Evolutionary conservation across 2,329 filamentous ascomycete genomes (phyloP).

Genomic region (Bisporella sp.): DNA sequence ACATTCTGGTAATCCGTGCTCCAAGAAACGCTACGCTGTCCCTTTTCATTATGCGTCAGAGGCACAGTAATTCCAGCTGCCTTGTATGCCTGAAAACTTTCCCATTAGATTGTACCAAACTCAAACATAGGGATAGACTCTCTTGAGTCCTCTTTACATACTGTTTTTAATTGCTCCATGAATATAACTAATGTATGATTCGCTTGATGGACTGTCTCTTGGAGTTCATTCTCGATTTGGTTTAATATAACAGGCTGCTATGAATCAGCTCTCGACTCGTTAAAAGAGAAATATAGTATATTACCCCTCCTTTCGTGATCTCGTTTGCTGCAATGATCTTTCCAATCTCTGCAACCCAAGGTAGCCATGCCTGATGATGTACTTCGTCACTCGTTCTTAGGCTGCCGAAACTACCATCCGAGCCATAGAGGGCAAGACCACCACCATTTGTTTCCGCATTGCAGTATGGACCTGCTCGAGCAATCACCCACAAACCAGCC

Average conservation of each 20-base stretch:
- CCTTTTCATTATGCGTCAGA: conserved; percentile 43
- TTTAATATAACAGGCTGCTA: conserved; percentile 39
- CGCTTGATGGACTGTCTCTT: conserved; percentile 32
- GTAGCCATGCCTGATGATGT: conserved; percentile 39
- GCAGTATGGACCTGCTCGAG: conserved; percentile 42
- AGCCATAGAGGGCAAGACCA: conserved; percentile 38
- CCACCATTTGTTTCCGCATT: conserved; percentile 45
- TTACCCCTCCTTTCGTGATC: conserved; percentile 40
- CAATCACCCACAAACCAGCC: conserved; percentile 44
- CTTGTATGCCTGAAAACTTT: background rate
- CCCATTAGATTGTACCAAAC: no score
- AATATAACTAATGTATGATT: conserved; percentile 38
- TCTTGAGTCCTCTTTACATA: conserved; percentile 29
- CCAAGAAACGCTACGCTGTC: conserved; percentile 41
- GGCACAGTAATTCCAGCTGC: conserved; percentile 41
- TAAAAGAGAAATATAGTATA: background rate
- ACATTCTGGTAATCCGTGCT: conserved; percentile 48
- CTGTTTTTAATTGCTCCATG: conserved; percentile 43
- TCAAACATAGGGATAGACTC: no score
- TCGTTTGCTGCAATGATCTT: conserved; percentile 41
- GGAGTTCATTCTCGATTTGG: conserved; percentile 47
- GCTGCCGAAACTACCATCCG: conserved; percentile 38
- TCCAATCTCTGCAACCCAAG: conserved; percentile 39
- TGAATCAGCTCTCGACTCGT: background rate
- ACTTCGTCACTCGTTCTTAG: conserved; percentile 36